A percentile compares a stretch with the other conserved stretches of the same genome.
phyloP scores from a whole-genome alignment of 495 filamentous ascomycete species.

The Pseudevernia furfuracea region DNA sequence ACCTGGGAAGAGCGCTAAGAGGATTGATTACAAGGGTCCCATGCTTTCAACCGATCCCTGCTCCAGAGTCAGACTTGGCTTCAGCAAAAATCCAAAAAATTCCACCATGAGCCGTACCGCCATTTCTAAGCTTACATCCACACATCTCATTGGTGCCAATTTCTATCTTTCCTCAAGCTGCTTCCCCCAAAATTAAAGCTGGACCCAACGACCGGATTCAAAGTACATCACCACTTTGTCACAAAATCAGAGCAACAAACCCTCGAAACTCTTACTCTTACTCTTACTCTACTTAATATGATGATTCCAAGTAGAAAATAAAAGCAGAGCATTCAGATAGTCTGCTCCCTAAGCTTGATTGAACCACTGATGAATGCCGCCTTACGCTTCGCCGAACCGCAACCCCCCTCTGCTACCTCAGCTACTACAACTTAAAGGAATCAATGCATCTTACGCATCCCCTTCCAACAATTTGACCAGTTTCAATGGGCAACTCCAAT shows the following conservation, averaged over 20 bases:
- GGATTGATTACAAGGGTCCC: too few species aligned
- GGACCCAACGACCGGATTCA: too few species aligned
- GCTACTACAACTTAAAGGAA: slow-evolving; percentile 2
- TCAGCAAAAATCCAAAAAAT: background rate
- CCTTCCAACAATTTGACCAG: slow-evolving; percentile 8
- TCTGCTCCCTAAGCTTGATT: background rate
- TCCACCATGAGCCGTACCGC: background rate
- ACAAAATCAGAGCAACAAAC: background rate
- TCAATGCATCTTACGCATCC: slow-evolving; percentile 18
- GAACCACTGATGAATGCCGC: background rate
- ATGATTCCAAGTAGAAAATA: background rate
- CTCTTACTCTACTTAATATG: too few species aligned
- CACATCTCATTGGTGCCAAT: slow-evolving; percentile 3
- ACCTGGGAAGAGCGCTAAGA: too few species aligned
- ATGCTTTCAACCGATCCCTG: background rate
- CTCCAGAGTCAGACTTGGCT: background rate
- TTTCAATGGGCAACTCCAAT: slow-evolving; percentile 81
- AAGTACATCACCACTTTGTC: too few species aligned
- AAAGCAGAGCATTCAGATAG: background rate
- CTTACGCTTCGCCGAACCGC: slow-evolving; percentile 10
- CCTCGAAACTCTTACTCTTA: too few species aligned
- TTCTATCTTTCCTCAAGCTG: background rate
- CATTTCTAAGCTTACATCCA: background rate
- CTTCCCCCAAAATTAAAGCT: background rate
- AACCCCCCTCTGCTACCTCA: background rate